Conservation (phyloP, 1,284 basidiomycete species). For the Microbotryum violaceum region DNA sequence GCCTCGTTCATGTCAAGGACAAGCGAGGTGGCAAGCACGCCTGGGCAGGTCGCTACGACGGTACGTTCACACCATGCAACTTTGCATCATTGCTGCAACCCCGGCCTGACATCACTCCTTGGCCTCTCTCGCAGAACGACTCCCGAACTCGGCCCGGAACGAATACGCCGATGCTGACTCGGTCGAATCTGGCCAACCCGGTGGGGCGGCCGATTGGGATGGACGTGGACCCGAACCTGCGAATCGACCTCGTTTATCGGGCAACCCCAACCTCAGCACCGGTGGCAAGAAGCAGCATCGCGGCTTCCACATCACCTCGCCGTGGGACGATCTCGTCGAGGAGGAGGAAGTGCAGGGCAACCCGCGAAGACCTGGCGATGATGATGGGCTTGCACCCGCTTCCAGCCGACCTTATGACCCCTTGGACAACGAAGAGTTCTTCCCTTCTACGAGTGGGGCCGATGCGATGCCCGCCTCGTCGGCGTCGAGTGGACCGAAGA, state of each 20-base stretch:
- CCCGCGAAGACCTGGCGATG: constrained; percentile 2
- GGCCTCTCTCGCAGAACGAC: constrained; percentile 4
- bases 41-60: constrained; percentile 60
- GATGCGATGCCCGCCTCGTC: not conserved
- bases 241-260: not conserved
- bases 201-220: constrained; percentile 21
- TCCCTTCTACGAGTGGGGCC: not conserved
- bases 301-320: constrained; percentile 15
- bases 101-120: not conserved
- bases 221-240: constrained; percentile 28
- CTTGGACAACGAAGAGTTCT: constrained; percentile 28
- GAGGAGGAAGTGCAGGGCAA: constrained; percentile 27
- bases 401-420: constrained; percentile 17
- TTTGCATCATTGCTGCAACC: not conserved
- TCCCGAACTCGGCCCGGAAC: constrained; percentile 7
- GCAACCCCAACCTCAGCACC: not conserved
- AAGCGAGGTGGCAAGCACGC: constrained; percentile 63
- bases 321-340: constrained; percentile 26
- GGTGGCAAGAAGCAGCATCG: not conserved
- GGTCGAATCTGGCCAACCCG: constrained; percentile 1
- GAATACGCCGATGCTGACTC: constrained; percentile 13
- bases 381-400: constrained; percentile 5
- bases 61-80: constrained; percentile 1
- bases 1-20: constrained; percentile 74
- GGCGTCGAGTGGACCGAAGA: constrained; percentile 3